These are phyloP conservation scores for Russula earlei DNA, from an alignment of 768 basidiomycete species.

Conservation along the genomic window DNA sequence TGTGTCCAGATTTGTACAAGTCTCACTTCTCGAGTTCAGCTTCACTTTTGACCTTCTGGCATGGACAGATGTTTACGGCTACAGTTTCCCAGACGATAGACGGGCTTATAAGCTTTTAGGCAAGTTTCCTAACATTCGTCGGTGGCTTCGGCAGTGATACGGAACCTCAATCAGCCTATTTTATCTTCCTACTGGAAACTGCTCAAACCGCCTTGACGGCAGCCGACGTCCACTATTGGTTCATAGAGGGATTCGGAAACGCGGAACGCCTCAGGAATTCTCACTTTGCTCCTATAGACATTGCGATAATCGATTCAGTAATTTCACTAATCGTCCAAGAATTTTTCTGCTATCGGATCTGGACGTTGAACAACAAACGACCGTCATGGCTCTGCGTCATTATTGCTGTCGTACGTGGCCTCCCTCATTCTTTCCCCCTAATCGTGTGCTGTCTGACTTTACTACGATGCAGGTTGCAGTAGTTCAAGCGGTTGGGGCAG, in stretches of 20 bases:
- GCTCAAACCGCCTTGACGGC: background rate
- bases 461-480: background rate
- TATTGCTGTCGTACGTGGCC: background rate
- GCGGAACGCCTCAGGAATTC: background rate
- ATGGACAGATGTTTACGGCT: background rate
- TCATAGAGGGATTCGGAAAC: background rate
- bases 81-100: background rate
- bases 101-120: background rate
- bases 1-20: slow-evolving; percentile 25
- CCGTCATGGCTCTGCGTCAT: background rate
- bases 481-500: background rate
- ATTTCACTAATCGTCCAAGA: background rate
- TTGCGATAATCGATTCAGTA: background rate
- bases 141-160: background rate
- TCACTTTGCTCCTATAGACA: background rate
- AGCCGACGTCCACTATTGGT: slow-evolving; percentile 2
- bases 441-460: background rate
- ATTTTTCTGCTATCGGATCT: slow-evolving; percentile 5
- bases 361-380: background rate
- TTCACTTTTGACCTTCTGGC: background rate
- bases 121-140: background rate
- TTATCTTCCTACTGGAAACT: background rate
- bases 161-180: background rate
- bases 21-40: background rate
- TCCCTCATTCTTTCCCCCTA: background rate